These are phyloP conservation scores for Trichoderma lentiforme DNA, from an alignment of 2,329 filamentous ascomycete genomes.

Conservation along the genomic window DNA sequence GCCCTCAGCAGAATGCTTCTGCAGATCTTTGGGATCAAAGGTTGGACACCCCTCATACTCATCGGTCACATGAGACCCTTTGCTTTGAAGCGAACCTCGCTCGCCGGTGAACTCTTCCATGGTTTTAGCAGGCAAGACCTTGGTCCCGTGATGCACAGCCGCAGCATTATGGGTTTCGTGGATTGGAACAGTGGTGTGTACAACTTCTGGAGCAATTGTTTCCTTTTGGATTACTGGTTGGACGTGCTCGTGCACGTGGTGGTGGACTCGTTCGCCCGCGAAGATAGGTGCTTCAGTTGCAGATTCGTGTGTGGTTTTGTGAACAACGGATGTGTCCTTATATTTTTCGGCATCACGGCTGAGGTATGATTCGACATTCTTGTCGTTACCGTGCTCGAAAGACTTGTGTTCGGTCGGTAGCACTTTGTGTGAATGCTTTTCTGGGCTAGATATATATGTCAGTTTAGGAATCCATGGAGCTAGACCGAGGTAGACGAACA, in stretches of 20 bases:
- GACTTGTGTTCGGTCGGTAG: constrained; percentile 57
- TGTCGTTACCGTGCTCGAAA: constrained; percentile 57
- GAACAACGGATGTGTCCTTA: constrained; percentile 28
- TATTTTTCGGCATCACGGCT: constrained; percentile 46
- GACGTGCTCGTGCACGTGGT: constrained; percentile 62
- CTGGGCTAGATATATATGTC: constrained; percentile 41
- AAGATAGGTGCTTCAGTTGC: constrained; percentile 27
- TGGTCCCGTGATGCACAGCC: constrained; percentile 62
- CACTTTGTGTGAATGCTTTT: constrained; percentile 60
- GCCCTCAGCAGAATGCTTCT: not conserved
- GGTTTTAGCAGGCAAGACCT: constrained; percentile 60
- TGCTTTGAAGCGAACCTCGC: constrained; percentile 44
- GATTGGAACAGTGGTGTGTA: constrained; percentile 69
- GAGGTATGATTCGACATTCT: constrained; percentile 45
- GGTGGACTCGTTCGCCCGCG: constrained; percentile 32
- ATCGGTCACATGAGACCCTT: constrained; percentile 51
- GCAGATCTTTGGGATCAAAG: constrained; percentile 7
- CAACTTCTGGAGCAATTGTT: constrained; percentile 61
- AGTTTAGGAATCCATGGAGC: not conserved
- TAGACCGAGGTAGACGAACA: constrained; percentile 27
- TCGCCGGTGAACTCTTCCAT: constrained; percentile 57
- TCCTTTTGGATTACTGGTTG: constrained; percentile 71
- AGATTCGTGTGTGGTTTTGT: constrained; percentile 29
- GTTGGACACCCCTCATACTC: constrained; percentile 62
- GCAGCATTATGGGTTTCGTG: constrained; percentile 69